Base-by-base conservation (phyloP, 2,329 filamentous ascomycete species). In the Dactylellina haptotyla region DNA sequence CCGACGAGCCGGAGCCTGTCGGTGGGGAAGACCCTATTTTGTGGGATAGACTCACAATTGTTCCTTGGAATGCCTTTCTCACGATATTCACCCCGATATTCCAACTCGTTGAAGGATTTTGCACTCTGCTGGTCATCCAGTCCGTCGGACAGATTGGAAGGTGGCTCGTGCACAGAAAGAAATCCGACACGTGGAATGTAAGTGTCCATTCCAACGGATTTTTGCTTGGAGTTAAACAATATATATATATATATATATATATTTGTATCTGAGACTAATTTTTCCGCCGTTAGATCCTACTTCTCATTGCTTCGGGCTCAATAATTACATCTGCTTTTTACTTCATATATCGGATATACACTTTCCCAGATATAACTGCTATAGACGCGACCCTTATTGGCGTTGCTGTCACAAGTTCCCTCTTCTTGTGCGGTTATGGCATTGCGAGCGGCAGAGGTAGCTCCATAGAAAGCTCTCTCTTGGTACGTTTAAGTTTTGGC, bases 131-230 rank as follows among this genome's bases (percentile, higher is more conserved):
- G 65, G 93, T 98, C 76, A 98, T 99, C 67, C 95, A 99, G 82
- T 92, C 93, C 16, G 90, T 91, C 12, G 95, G 95, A 0, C 94
- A 97, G 81, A 93, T 98, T 76, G 96, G 95, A 18, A 87, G 92
- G 81, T 98, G 93, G 89, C 86, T 98, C 28, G 94, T 98, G 63
- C 98, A 98, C 82, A 85, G 91, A 37, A 78, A 83, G 84, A 76
- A 93, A 94, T 78, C 88, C 79, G 95, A 99, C 82, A 96, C 89
- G 75, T 98, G 94, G 95, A 92, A 98, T 87, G 92, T 95, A 84
- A 81, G 89, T 84, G 26, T 46, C 41, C 61, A 28, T 8, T 3
- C 2, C n/a, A n/a, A n/a, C n/a, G n/a, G n/a, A n/a, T n/a, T n/a
- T n/a, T n/a, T n/a, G n/a, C n/a, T n/a, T n/a, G n/a, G n/a, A n/a